A percentile compares a stretch with the other conserved stretches of the same genome.
These are phyloP conservation scores for Rhodomyrtus psidioides DNA, from an alignment of 441 rosid genomes.

Conservation along the genomic window DNA sequence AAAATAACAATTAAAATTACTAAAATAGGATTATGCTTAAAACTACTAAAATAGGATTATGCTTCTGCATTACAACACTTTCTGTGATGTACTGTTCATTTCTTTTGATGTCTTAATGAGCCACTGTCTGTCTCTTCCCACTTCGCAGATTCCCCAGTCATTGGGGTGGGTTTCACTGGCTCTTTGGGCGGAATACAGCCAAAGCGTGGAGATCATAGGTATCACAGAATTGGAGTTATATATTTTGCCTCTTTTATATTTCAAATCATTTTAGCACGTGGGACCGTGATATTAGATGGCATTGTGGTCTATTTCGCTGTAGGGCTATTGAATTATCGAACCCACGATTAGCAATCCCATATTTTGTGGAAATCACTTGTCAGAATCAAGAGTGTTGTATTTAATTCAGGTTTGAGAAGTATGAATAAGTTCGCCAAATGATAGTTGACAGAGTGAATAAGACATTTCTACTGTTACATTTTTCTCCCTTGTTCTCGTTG, in stretches of 20 bases:
- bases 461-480: not conserved
- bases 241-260: not conserved
- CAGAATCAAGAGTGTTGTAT: not conserved
- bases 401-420: not conserved
- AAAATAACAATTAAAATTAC: not conserved
- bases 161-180: slow-evolving; percentile 93
- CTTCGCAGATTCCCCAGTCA: slow-evolving; percentile 55
- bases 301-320: not conserved
- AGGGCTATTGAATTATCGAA: not conserved
- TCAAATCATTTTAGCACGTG: not conserved
- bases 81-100: not conserved
- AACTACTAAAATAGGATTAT: no score
- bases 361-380: not conserved
- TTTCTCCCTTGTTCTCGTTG: not conserved
- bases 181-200: slow-evolving; percentile 59
- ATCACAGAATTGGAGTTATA: not conserved
- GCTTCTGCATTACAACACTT: not conserved
- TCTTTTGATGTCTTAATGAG: not conserved
- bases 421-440: not conserved
- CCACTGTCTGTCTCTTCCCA: not conserved
- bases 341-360: not conserved
- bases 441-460: not conserved
- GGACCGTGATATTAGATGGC: not conserved
- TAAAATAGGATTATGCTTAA: no score
- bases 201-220: slow-evolving; percentile 84